A percentile compares a stretch with the other conserved stretches of the same genome.
phyloP scores from a whole-genome alignment of 1,284 basidiomycete species.

The Tilletia walkeri region DNA sequence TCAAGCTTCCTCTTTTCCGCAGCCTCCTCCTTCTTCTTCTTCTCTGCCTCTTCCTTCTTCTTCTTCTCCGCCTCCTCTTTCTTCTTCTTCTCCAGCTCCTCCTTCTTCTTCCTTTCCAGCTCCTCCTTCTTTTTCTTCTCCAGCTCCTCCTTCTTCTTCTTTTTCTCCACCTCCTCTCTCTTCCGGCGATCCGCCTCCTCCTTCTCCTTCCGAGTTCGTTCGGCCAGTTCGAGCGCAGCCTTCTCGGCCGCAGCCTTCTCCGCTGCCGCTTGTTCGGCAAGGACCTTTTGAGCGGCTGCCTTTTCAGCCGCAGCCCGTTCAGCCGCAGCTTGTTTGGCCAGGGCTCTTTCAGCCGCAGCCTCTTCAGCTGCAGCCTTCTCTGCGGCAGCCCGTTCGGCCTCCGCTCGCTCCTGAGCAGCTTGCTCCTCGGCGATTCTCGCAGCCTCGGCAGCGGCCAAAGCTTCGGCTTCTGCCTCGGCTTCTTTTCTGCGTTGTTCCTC shows the following conservation, averaged over 20 bases:
- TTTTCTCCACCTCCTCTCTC: conserved; percentile 1
- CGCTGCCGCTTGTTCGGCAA: not conserved
- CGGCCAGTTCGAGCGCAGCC: not conserved
- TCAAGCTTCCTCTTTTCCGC: conserved; percentile 3
- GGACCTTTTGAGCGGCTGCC: conserved; percentile 5
- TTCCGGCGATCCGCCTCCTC: conserved; percentile 1
- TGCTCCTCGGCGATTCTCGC: not conserved
- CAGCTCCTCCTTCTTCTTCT: conserved; percentile 9
- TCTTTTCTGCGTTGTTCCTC: not conserved
- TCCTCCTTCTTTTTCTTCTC: conserved; percentile 5
- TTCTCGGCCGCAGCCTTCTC: not conserved
- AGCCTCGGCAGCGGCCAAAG: not conserved
- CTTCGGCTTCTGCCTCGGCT: not conserved
- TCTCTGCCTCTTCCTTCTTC: conserved; percentile 12
- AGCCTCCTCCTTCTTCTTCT: not conserved
- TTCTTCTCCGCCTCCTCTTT: conserved; percentile 11
- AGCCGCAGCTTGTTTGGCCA: too few relatives aligned
- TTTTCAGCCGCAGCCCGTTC: not conserved
- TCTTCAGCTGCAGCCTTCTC: not conserved
- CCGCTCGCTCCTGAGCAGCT: not conserved
- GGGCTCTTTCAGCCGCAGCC: not conserved
- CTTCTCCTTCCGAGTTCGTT: conserved; percentile 4
- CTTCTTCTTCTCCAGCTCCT: not conserved
- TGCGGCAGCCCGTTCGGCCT: not conserved
- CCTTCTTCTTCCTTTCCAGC: not conserved